Evolutionary conservation across 495 filamentous ascomycete species (phyloP).

Genomic region (Talaromyces liani): DNA sequence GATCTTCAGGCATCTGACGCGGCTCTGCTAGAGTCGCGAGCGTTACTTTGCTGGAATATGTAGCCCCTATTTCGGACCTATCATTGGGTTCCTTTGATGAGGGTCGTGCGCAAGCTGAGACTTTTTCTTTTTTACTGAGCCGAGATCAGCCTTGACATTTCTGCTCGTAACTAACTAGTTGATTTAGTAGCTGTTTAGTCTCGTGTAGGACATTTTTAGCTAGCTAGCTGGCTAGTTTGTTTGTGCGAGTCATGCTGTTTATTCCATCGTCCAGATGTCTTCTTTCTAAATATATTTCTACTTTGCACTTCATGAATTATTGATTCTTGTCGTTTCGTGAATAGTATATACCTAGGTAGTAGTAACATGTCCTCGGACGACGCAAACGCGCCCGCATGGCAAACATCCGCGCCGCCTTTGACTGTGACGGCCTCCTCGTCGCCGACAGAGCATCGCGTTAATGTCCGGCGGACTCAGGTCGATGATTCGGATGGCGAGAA

Average conservation of each 20-base stretch:
- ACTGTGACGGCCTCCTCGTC: constrained; percentile 4
- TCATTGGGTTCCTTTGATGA: not conserved
- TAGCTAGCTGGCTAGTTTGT: not conserved
- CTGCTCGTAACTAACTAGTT: not conserved
- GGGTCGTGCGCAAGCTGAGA: not conserved
- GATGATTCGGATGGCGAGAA: not conserved
- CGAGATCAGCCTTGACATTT: not conserved
- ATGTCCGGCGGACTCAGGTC: not conserved
- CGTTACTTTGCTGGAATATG: no score
- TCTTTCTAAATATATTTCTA: not conserved
- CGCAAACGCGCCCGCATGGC: not conserved
- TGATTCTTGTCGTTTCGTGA: not conserved
- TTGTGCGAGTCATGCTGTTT: no score
- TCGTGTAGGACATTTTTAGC: no score
- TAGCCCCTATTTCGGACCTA: no score
- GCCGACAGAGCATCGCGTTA: not conserved
- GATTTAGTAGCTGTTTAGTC: not conserved
- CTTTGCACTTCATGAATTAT: not conserved
- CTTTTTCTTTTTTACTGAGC: not conserved
- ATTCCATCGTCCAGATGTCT: not conserved
- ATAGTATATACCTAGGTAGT: not conserved
- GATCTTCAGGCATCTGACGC: no score
- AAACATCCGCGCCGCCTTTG: not conserved
- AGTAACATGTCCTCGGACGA: not conserved
- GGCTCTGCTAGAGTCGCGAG: no score